Evolutionary conservation across 495 filamentous ascomycete genomes (phyloP).

Genomic region (Apodospora peruviana): DNA sequence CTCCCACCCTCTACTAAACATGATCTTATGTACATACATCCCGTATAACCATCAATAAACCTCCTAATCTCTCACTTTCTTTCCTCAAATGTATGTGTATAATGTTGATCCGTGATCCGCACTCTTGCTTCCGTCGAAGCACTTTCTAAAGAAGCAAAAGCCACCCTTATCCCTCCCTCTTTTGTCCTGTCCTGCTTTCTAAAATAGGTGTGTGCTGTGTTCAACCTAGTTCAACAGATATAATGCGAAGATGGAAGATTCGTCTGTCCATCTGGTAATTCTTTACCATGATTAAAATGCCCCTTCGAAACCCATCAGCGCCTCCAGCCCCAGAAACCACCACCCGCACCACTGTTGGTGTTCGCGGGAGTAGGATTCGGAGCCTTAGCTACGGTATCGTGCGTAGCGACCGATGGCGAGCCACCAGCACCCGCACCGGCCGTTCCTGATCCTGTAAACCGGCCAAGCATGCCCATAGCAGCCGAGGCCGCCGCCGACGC

Average conservation of each 20-base stretch:
- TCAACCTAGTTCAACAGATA: too few species aligned
- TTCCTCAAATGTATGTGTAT: constrained; percentile 2
- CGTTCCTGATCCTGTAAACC: constrained; percentile 31
- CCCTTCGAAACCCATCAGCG: too few species aligned
- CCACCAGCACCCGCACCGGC: not conserved
- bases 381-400: constrained; percentile 9
- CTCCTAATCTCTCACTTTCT: too few species aligned
- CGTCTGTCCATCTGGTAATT: too few species aligned
- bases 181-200: not conserved
- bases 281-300: too few species aligned
- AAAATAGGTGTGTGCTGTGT: not conserved
- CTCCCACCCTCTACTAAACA: too few species aligned
- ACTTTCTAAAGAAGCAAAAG: constrained; percentile 25
- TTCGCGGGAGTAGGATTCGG: constrained; percentile 9
- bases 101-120: not conserved
- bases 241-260: too few species aligned
- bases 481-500: constrained; percentile 15
- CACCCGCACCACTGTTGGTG: constrained; percentile 20
- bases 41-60: too few species aligned
- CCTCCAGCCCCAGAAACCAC: constrained; percentile 47
- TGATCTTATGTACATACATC: not conserved
- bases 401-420: constrained; percentile 3
- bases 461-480: constrained; percentile 39
- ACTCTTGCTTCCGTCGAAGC: constrained; percentile 22
- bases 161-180: constrained; percentile 1